phyloP scores from a whole-genome alignment of 2,329 filamentous ascomycete genomes.

The Hymenoscyphus occultus region DNA sequence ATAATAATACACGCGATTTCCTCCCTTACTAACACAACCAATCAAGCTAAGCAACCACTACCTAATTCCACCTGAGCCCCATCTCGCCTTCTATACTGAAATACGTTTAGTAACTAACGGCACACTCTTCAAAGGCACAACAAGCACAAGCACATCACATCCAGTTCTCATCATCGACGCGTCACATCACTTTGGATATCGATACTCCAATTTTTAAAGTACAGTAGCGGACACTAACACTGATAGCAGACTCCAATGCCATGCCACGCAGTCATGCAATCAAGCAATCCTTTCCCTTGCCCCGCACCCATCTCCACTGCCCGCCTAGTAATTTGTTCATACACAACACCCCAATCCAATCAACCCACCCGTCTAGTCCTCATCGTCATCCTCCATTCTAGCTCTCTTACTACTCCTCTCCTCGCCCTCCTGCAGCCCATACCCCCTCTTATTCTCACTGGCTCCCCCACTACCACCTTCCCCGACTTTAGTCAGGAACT shows the following conservation, averaged over 20 bases:
- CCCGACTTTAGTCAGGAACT: conserved; percentile 78
- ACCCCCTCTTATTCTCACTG: conserved; percentile 64
- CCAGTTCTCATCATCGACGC: too few relatives aligned
- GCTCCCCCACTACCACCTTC: conserved; percentile 54
- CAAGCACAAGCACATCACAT: too few relatives aligned
- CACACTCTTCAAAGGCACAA: too few relatives aligned
- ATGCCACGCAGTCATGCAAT: not conserved
- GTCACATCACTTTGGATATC: not conserved
- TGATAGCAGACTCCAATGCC: not conserved
- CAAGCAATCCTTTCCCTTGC: too few relatives aligned
- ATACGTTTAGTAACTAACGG: too few relatives aligned
- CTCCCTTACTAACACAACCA: too few relatives aligned
- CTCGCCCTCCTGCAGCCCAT: conserved; percentile 63
- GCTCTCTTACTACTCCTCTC: conserved; percentile 64
- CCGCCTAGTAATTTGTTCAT: not conserved
- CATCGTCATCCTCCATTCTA: conserved; percentile 70
- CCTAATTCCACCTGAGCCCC: too few relatives aligned
- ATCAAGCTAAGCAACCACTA: too few relatives aligned
- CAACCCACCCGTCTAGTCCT: conserved; percentile 29
- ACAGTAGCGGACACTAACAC: not conserved
- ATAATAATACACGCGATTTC: too few relatives aligned
- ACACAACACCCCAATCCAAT: not conserved
- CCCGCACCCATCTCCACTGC: too few relatives aligned
- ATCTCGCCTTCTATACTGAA: too few relatives aligned
- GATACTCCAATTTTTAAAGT: not conserved